phyloP scores from a whole-genome alignment of 2,329 filamentous ascomycete species.

The Aspergillus sp. region DNA sequence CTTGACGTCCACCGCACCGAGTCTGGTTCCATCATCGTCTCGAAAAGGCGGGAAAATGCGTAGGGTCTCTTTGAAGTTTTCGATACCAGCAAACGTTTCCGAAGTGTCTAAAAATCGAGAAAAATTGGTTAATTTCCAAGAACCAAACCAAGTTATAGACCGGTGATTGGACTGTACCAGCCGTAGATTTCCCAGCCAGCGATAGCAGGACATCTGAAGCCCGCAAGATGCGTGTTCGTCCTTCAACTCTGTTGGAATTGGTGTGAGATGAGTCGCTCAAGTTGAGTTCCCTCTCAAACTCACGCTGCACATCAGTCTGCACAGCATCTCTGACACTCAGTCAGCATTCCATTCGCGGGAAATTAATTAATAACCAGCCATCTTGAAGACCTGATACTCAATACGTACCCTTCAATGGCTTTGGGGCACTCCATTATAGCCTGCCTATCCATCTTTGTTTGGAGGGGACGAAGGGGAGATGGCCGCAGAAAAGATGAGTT shows the following conservation, averaged over 20 bases:
- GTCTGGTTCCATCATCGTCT: conserved; percentile 16
- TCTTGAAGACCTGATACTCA: conserved; percentile 1
- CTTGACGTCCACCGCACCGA: conserved; percentile 15
- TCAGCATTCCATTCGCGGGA: conserved; percentile 1
- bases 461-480: not conserved
- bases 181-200: conserved; percentile 12
- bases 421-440: not conserved
- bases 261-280: conserved; percentile 8
- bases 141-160: not conserved
- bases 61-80: conserved; percentile 21
- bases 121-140: not conserved
- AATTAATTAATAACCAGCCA: not conserved
- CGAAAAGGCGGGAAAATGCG: conserved; percentile 22
- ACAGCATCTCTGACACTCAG: conserved; percentile 7
- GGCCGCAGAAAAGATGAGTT: not conserved
- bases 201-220: conserved; percentile 19
- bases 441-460: not conserved
- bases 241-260: conserved; percentile 8
- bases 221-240: conserved; percentile 14
- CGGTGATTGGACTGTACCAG: conserved; percentile 6
- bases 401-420: not conserved
- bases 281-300: conserved; percentile 15
- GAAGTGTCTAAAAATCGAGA: conserved; percentile 2
- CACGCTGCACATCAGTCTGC: conserved; percentile 7
- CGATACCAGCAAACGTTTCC: conserved; percentile 13